Base-by-base conservation (phyloP, 108 stramenopile genomes). In the Chaetoceros muelleri region DNA sequence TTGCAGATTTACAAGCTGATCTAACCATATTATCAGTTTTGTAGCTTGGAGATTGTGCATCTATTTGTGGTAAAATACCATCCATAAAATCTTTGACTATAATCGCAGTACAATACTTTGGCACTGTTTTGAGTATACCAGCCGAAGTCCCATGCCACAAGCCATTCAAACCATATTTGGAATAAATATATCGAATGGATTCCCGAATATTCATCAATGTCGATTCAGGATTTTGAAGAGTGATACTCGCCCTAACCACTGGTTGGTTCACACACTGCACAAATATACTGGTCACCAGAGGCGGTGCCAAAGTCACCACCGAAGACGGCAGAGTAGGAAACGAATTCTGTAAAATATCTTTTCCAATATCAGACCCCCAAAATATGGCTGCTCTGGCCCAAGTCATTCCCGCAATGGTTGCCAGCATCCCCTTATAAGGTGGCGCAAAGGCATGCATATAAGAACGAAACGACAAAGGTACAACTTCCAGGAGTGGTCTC, bases 341-440 rank as follows among this genome's bases (percentile, higher is more conserved):
- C 29, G 3, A 18, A 27, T 18, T 20, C 31, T 66, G 27, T 23
- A 94, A 40, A 1, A 62, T n/a, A 19, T 76, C 74, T 53, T 84
- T 84, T 3, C 95, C 95, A 30, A 53, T 49, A 70, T 98, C 97
- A 46, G 78, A 81, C 13, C 96, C 88, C 53, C 75, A 97, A 65
- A 99, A 99, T 34, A 99, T 99, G 2, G 94, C 86, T 0, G 94
- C 94, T 23, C 98, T 73, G 5, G 98, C 98, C 94, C 95, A 98
- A 10, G 94, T 94, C 95, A 98, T 96, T 40, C 98, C 95, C 61
- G 73, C 53, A 0, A 97, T 77, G 8, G 93, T 94, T 1, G 93
- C 95, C 0, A 73, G 28, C 30, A 90, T 69, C 21, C 98, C 98
- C 55, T 93, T 90, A 72, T 95, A 99, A 5, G 98, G 98, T 19